Evolutionary conservation across 1,139 yeast species (phyloP), one percentile per base, ranked within the genome.

Genomic region (Candida tetrigidarum): DNA sequence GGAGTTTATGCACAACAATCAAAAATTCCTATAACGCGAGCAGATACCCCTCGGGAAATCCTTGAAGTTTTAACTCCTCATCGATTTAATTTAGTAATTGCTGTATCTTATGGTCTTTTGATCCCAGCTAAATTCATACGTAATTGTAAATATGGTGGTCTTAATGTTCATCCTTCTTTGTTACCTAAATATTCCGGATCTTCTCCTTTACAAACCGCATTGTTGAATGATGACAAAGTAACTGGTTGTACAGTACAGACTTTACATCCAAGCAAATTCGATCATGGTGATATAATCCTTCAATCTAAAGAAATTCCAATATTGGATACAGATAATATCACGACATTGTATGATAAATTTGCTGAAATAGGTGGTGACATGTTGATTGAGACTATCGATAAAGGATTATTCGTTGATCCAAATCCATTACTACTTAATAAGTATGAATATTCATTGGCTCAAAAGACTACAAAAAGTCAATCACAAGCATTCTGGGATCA

Each of bases 161-260:
- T 93, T 19, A 93, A 93, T 59, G 92, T 93, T 0, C 99, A 93
- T 60, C 99, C 99, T 0, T 90, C 97, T 0, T 63, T 92, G 14
- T 71, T 93, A 10, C 99, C 99, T 0, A 69, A 67, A 42, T 83
- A 88, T 58, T 78, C 92, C 1, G 99, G 99, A 0, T 83, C 98
- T 0, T 86, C 97, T 2, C 99, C 99, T 0, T 67, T 95, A 5
- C 98, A 93, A 52, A 77, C 82, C 50, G 84, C 97, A 0, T 63
- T 95, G 19, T 64, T 91, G 56, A 81, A 86, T 51, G 74, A 74
- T 42, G 93, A 86, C 52, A 36, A 52, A 1, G 52, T 46, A 23
- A 85, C 98, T 0, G 99, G 99, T 0, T 96, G 90, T 9, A 81
- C 97, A 0, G 78, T 95, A 0, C 99, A 93, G 62, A 88, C 96